phyloP scores from a whole-genome alignment of 164 flowering plant species.

The Magnolia officinalis region DNA sequence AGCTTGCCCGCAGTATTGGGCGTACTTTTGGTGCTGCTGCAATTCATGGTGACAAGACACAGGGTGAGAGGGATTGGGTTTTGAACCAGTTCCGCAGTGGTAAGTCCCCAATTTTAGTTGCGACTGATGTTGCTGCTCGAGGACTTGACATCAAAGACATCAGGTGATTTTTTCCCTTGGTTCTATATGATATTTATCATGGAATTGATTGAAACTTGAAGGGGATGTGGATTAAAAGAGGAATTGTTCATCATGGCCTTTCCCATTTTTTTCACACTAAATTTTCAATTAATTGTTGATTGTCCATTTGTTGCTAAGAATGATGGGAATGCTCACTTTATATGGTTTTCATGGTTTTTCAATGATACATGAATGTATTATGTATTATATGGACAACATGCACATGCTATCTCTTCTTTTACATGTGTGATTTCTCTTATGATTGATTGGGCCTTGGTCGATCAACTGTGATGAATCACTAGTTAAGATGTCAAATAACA shows the following conservation, averaged over 20 bases:
- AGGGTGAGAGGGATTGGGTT: slow-evolving; percentile 90
- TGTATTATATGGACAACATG: too few relatives aligned
- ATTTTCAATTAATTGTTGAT: too few relatives aligned
- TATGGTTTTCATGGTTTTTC: too few relatives aligned
- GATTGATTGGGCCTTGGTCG: neutral
- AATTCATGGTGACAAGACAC: slow-evolving; percentile 92
- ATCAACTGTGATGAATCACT: neutral
- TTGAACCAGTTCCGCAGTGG: slow-evolving; percentile 81
- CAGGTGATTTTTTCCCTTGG: slow-evolving; percentile 37
- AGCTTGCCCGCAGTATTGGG: slow-evolving; percentile 73
- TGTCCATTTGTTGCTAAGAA: too few relatives aligned
- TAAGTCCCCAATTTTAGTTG: slow-evolving; percentile 73
- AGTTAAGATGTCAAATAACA: too few relatives aligned
- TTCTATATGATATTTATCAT: neutral
- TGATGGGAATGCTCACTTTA: too few relatives aligned
- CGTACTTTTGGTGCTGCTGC: slow-evolving; percentile 84
- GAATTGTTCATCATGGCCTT: too few relatives aligned
- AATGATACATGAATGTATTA: too few relatives aligned
- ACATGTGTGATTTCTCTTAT: neutral
- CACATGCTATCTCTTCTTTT: too few relatives aligned
- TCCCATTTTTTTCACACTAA: too few relatives aligned
- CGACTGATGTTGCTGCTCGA: slow-evolving; percentile 96
- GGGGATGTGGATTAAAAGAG: too few relatives aligned
- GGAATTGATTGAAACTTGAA: too few relatives aligned
- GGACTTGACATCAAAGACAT: slow-evolving; percentile 92